These are phyloP conservation scores for Datura wrightii DNA, from an alignment of 257 asterid species.

Conservation along the genomic window DNA sequence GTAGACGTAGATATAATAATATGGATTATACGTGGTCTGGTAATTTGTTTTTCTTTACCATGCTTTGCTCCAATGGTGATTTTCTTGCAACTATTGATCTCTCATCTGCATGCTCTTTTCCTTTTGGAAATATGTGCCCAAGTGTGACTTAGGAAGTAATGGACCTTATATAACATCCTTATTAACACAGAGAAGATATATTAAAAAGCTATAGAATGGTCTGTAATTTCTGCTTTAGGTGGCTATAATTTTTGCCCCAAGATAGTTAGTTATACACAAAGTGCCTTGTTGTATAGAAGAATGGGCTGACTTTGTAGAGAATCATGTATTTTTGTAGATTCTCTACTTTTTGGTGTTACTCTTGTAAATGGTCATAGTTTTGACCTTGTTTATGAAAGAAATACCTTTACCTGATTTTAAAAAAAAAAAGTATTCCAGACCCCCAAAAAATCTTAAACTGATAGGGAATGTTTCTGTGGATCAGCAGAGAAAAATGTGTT, in stretches of 20 bases:
- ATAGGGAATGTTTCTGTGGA: neutral
- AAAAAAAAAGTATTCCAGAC: neutral
- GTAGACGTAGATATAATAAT: neutral
- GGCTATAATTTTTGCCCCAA: neutral
- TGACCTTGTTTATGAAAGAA: too few species aligned
- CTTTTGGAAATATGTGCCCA: neutral
- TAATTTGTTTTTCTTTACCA: neutral
- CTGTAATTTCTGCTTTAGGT: neutral
- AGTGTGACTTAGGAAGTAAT: conserved; percentile 14
- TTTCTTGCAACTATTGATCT: neutral
- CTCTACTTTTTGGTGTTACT: too few species aligned
- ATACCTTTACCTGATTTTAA: too few species aligned
- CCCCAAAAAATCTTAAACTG: neutral
- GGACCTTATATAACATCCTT: conserved; percentile 11
- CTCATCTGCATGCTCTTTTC: neutral
- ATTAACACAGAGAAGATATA: neutral
- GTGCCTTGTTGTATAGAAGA: too few species aligned
- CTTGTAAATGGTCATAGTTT: too few species aligned
- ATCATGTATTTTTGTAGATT: too few species aligned
- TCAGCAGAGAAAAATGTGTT: neutral
- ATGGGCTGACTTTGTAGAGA: too few species aligned
- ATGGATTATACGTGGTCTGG: neutral
- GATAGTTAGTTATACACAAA: neutral
- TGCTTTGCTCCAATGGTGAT: neutral
- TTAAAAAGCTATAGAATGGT: neutral